Base-by-base conservation (phyloP, 31 red algal species). In the Asparagopsis taxiformis region DNA sequence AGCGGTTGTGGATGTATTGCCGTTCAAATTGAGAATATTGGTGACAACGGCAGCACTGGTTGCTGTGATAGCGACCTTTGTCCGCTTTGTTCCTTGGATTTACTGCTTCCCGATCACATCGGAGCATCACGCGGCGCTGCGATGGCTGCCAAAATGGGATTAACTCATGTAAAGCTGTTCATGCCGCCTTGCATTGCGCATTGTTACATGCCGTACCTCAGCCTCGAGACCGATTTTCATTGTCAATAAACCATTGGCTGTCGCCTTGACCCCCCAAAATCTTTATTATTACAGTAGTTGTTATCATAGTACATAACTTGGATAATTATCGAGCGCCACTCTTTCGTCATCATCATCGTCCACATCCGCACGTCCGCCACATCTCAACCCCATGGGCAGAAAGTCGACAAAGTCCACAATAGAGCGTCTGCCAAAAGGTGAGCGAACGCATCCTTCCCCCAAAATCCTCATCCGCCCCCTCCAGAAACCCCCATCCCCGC, bases 61-160 rank as follows among this genome's bases (percentile, higher is more conserved):
- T 8, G 78, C 76, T 23, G 28, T 51, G 8, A 50, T 86, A 13
- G 90, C 68, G 11, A 64, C 70, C 4, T 97, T 89, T 57, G 53
- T 84, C 50, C 75, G 85, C 50, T 97, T 74, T 44, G 71, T 72
- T 3, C 94, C 94, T 24, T 97, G 94, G 94, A 86, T 92, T 54
- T 97, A 92, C 58, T 87, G 85, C 64, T 71, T 89, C 44, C 83
- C 87, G 2, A 31, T 89, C 7, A 74, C 87, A 0, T 68, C 60
- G 15, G 78, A 62, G 16, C 54, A 84, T 28, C 93, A 97, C 38
- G 46, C 53, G 19, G 55, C 51, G 8, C 64, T 82, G 10, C 70
- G 80, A 48, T 97, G 93, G 93, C 44, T 91, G 28, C 62, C 67
- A 26, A 77, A 68, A 50, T 97, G 93, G 93, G 79, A 93, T 62